A percentile compares a stretch with the other conserved stretches of the same genome.
Evolutionary conservation across 768 basidiomycete species (phyloP).

Genomic region (Tubosaeta sp.): DNA sequence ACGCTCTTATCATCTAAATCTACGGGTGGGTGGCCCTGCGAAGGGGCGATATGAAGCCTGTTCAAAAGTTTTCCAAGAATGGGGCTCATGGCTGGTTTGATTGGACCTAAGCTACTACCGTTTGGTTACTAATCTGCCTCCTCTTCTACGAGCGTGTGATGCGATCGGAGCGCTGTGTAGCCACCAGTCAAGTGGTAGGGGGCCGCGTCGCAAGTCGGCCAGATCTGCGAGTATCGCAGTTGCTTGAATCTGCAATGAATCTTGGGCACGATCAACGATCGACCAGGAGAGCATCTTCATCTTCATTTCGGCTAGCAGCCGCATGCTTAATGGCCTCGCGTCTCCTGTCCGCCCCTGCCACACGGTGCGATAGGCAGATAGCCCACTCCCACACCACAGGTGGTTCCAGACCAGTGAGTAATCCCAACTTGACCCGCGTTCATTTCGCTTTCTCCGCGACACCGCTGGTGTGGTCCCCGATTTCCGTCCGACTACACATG

Average conservation of each 20-base stretch:
- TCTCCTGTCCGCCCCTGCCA: constrained; percentile 1
- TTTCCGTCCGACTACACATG: neutral
- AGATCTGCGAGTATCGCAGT: no score
- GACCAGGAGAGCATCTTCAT: constrained; percentile 16
- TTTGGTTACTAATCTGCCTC: neutral
- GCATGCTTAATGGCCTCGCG: constrained; percentile 14
- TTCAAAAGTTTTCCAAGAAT: constrained; percentile 11
- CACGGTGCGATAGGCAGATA: no score
- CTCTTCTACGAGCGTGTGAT: neutral
- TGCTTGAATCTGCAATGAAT: no score
- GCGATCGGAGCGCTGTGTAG: constrained; percentile 2
- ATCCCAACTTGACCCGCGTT: constrained; percentile 1
- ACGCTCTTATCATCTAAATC: constrained; percentile 5
- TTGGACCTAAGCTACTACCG: no score
- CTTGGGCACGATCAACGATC: constrained; percentile 22
- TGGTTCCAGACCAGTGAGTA: constrained; percentile 13
- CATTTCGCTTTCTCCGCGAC: constrained; percentile 10
- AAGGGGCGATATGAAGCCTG: constrained; percentile 7
- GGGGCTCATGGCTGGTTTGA: constrained; percentile 7
- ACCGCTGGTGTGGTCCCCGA: neutral
- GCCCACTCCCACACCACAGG: neutral
- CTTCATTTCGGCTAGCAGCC: constrained; percentile 25
- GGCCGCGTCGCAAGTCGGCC: no score
- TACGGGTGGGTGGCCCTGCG: neutral
- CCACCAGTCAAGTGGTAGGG: no score